Evolutionary conservation across 164 flowering plant species (phyloP), one percentile per base, ranked within the genome.

Genomic region (Stephania yunnanensis): DNA sequence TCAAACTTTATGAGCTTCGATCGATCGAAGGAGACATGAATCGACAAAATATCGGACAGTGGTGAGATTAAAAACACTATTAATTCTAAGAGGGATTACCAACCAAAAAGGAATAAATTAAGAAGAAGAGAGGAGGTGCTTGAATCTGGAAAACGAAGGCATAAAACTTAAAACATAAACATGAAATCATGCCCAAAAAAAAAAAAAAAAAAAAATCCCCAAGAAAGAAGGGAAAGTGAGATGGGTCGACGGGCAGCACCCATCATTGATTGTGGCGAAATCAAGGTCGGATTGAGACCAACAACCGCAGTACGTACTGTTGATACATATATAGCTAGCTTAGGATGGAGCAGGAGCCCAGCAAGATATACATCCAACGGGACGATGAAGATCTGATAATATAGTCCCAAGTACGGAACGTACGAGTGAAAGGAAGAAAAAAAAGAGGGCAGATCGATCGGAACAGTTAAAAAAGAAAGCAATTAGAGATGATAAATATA

Each of bases 141-240:
- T 25, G 42, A 36, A 36, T 36, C 42, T 36, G 42, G 42, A 36
- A 36, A 36, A 36, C 42, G 25, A 75, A 19, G 45, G 10, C 20
- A 22, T 61, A 42, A 31, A 58, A 63, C 11, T 20, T 36, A 58
- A 36, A 36, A 36, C 42, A 36, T 36, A 36, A 36, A 66, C 68
- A 71, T 48, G 64, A 71, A 78, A 50, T 70, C 42, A 74, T 11
- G 67, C 65, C 45, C 22, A 53, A 74, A 8, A 10, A 64, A 25
- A 71, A 15, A 63, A 50, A 5, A 2, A 73, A 69, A 17, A 36
- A 30, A 7, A 30, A 29, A 17, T 20, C 55, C 46, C 55, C 6
- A 73, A 25, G 72, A 19, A 68, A 6, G 9, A 80, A 72, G 77
- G 42, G 25, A 30, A 11, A 63, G 50, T 64, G 31, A 76, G 64